phyloP scores from a whole-genome alignment of 768 basidiomycete species.

The Leucosporidium scottii region DNA sequence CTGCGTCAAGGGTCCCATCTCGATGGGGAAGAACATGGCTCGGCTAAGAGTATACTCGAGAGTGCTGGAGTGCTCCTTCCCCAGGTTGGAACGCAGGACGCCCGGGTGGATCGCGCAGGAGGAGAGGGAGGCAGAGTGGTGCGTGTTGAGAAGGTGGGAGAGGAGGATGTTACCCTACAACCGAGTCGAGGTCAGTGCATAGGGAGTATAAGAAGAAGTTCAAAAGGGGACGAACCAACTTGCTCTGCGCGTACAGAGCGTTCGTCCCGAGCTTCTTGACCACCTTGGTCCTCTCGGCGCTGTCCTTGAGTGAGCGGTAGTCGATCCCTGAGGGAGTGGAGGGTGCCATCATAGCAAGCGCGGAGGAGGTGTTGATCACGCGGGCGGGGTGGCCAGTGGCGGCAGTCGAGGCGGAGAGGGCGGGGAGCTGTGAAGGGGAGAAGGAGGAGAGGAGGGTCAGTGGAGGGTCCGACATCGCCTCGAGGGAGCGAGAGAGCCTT shows the following conservation, averaged over 20 bases:
- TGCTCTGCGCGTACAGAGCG: slow-evolving; percentile 1
- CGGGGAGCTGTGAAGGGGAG: background rate
- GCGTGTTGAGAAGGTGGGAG: too few species aligned
- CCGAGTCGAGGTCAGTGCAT: slow-evolving; percentile 18
- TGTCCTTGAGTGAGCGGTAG: background rate
- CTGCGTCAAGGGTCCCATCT: background rate
- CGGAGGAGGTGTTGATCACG: slow-evolving; percentile 9
- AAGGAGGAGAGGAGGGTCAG: too few species aligned
- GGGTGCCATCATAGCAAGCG: background rate
- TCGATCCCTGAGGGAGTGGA: background rate
- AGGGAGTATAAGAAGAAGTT: slow-evolving; percentile 19
- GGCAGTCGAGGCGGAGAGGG: background rate
- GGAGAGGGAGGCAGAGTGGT: slow-evolving; percentile 13
- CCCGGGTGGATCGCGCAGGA: slow-evolving; percentile 30
- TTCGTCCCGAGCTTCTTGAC: slow-evolving; percentile 1
- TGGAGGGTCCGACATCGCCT: too few species aligned
- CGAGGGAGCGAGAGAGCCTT: too few species aligned
- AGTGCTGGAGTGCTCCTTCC: background rate
- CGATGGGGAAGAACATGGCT: background rate
- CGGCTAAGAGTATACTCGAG: background rate
- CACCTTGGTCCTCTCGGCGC: background rate
- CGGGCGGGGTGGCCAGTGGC: slow-evolving; percentile 1
- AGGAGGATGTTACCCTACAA: slow-evolving; percentile 15
- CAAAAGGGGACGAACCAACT: slow-evolving; percentile 28
- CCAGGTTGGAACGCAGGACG: slow-evolving; percentile 2